Evolutionary conservation across 2,329 filamentous ascomycete genomes (phyloP).

Genomic region (Pseudogymnoascus sp.): DNA sequence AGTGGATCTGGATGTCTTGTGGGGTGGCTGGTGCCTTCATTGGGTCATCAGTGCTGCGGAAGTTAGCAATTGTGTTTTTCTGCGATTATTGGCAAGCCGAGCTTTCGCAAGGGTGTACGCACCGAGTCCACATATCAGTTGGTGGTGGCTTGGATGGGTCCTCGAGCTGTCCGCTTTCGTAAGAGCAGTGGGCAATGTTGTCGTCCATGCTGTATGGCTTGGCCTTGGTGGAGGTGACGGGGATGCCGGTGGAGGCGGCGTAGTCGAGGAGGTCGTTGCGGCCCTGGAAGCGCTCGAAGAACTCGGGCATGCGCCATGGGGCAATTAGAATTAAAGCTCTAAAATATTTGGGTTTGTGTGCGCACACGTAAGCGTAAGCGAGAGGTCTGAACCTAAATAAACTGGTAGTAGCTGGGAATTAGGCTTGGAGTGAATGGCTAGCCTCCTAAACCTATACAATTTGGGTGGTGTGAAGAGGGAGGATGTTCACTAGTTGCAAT

Average conservation of each 20-base stretch:
- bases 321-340: no score
- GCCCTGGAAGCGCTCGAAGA: constrained; percentile 65
- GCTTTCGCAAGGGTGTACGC: not conserved
- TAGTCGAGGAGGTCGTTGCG: constrained; percentile 68
- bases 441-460: no score
- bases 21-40: constrained; percentile 63
- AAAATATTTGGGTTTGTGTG: no score
- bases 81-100: constrained; percentile 15
- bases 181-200: constrained; percentile 69
- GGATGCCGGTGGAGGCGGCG: constrained; percentile 58
- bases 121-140: constrained; percentile 68
- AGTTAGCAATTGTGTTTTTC: constrained; percentile 13
- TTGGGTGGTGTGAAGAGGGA: no score
- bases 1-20: constrained; percentile 63
- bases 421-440: no score
- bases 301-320: constrained; percentile 65
- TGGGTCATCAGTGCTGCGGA: constrained; percentile 50
- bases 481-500: no score
- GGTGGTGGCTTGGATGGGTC: constrained; percentile 58
- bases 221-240: constrained; percentile 65
- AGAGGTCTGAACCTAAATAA: no score
- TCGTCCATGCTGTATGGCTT: constrained; percentile 63
- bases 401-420: no score
- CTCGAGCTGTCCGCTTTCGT: constrained; percentile 73
- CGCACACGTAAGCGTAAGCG: no score